These are phyloP conservation scores for Tremellales sp. DNA, from an alignment of 1,284 basidiomycete species.

Conservation along the genomic window DNA sequence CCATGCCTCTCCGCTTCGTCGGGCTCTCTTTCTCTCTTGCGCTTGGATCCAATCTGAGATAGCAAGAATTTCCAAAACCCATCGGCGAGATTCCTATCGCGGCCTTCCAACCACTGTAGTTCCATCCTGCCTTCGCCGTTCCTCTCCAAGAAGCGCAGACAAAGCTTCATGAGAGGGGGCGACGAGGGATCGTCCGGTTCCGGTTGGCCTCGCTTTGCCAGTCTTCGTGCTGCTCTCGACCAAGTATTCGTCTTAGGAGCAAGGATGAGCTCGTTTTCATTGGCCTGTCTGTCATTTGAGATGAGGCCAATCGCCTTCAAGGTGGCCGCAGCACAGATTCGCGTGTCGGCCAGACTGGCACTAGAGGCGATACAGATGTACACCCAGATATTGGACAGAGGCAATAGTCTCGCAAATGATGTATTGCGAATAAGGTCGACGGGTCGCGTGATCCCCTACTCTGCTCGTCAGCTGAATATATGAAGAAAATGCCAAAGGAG, in stretches of 20 bases:
- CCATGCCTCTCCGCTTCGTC: background rate
- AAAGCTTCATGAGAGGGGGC: conserved; percentile 2
- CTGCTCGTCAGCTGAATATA: conserved; percentile 2
- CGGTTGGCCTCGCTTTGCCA: conserved; percentile 51
- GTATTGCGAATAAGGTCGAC: conserved; percentile 47
- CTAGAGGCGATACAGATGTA: conserved; percentile 36
- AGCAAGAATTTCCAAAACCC: conserved; percentile 63
- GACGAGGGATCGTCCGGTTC: conserved; percentile 8
- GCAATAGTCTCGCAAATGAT: conserved; percentile 55
- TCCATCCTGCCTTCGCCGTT: conserved; percentile 38
- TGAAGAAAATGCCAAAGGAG: background rate
- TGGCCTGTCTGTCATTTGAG: conserved; percentile 1
- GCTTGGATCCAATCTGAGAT: conserved; percentile 43
- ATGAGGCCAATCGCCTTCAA: conserved; percentile 11
- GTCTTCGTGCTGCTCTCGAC: conserved; percentile 61
- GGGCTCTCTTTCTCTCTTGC: conserved; percentile 9
- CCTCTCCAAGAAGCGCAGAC: conserved; percentile 4
- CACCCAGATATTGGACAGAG: conserved; percentile 45
- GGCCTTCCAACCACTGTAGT: conserved; percentile 63
- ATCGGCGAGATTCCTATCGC: conserved; percentile 61
- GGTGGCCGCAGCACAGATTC: conserved; percentile 15
- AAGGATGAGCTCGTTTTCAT: conserved; percentile 41
- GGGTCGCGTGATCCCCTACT: conserved; percentile 22
- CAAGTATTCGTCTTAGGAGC: conserved; percentile 61
- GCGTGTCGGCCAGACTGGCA: conserved; percentile 47